Percentiles rank a stretch among this genome's conserved stretches.
phyloP scores from a whole-genome alignment of 1,284 basidiomycete species.

The Afroboletus lepidellus region DNA sequence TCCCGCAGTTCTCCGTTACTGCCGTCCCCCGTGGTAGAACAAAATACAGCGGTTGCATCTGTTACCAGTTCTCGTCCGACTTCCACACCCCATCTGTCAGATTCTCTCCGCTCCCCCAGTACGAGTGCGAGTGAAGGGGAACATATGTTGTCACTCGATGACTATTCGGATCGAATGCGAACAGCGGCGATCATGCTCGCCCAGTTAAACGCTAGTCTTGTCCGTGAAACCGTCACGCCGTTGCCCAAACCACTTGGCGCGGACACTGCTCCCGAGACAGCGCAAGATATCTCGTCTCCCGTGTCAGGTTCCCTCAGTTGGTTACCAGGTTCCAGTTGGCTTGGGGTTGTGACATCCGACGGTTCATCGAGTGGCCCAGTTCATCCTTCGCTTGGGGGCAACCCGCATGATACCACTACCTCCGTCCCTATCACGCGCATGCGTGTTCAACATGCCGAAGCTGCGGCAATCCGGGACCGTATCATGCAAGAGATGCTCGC shows the following conservation, averaged over 20 bases:
- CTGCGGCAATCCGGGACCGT: conserved; percentile 86
- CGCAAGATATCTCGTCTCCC: conserved; percentile 23
- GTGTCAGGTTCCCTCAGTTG: conserved; percentile 47
- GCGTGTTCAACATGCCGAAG: conserved; percentile 76
- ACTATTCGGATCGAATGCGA: conserved; percentile 97
- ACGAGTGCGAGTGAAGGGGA: conserved; percentile 14
- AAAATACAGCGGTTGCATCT: conserved; percentile 19
- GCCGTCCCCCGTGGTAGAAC: conserved; percentile 43
- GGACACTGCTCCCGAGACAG: conserved; percentile 2
- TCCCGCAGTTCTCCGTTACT: conserved; percentile 61
- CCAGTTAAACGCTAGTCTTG: conserved; percentile 86
- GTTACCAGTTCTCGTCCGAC: conserved; percentile 10
- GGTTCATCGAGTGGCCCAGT: conserved; percentile 26
- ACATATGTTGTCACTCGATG: conserved; percentile 70
- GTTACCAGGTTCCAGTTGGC: conserved; percentile 67
- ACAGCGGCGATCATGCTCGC: conserved; percentile 98
- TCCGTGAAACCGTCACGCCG: conserved; percentile 48
- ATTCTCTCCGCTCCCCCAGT: conserved; percentile 5
- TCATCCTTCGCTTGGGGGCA: conserved; percentile 34
- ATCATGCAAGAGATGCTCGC: conserved; percentile 99
- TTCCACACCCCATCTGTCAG: conserved; percentile 9
- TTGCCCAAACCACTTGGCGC: conserved; percentile 36
- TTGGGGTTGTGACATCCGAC: conserved; percentile 37
- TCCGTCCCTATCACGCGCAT: conserved; percentile 46
- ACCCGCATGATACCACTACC: conserved; percentile 22